Percentiles rank a stretch among this genome's conserved stretches.
Conservation (phyloP, 2,329 filamentous ascomycete genomes). For the Fusarium marasasianum region DNA sequence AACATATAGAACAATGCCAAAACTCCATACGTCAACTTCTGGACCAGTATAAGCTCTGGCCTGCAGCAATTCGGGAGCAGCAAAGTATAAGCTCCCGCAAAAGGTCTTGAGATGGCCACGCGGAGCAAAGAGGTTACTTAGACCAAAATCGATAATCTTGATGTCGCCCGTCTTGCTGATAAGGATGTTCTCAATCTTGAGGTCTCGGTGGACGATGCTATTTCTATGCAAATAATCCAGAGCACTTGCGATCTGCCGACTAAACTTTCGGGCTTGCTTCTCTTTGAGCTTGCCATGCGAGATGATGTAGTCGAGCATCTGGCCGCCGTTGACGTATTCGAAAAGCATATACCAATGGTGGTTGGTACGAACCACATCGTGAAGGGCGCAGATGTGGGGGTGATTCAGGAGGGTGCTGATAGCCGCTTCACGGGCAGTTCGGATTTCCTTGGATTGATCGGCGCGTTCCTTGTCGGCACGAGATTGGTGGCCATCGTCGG, state of each 20-base stretch:
- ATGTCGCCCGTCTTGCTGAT: slow-evolving; percentile 99
- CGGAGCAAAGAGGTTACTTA: slow-evolving; percentile 95
- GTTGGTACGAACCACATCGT: slow-evolving; percentile 93
- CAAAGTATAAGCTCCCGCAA: slow-evolving; percentile 97
- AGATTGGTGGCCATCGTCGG: slow-evolving; percentile 81
- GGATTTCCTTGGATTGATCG: slow-evolving; percentile 95
- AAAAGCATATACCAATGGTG: slow-evolving; percentile 99
- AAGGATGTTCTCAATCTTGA: slow-evolving; percentile 99
- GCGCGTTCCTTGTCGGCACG: slow-evolving; percentile 83
- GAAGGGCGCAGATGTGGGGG: slow-evolving; percentile 94
- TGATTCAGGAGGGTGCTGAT: slow-evolving; percentile 95
- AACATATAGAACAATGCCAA: slow-evolving; percentile 97
- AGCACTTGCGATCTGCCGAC: slow-evolving; percentile 94
- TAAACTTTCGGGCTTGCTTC: slow-evolving; percentile 97
- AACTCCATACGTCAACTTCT: slow-evolving; percentile 98
- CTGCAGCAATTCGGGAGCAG: slow-evolving; percentile 92
- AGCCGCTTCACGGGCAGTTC: slow-evolving; percentile 92
- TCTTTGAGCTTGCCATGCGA: slow-evolving; percentile 97
- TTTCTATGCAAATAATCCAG: slow-evolving; percentile 98
- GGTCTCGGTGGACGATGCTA: slow-evolving; percentile 95
- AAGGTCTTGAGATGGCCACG: slow-evolving; percentile 91
- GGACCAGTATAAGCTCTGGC: slow-evolving; percentile 94
- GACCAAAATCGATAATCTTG: slow-evolving; percentile 98
- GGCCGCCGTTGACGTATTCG: slow-evolving; percentile 97
- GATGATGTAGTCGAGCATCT: slow-evolving; percentile 99